Evolutionary conservation across 2,329 filamentous ascomycete genomes (phyloP), one percentile per base, ranked within the genome.

Genomic region (Thelonectria rubi): DNA sequence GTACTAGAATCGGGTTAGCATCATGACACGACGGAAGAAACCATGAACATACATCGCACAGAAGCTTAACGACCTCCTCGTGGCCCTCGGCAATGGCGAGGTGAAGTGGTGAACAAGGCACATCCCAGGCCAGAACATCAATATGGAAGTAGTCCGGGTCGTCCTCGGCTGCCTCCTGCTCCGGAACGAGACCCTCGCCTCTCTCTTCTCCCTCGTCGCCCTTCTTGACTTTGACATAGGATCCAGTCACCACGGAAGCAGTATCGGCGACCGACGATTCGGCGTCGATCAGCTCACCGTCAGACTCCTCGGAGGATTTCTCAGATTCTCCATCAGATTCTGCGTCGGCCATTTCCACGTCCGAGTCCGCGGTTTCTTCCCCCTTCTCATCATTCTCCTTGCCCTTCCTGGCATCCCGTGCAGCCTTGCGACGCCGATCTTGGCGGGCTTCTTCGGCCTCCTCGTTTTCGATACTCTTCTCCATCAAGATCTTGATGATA

Each of bases 111-210:
- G 90, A 91, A 59, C 88, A 86, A 5, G 88, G 87, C 5, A 83
- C 85, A 69, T 96, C 92, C 93, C 93, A 97, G 1, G 91, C 87
- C n/a, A 91, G 73, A 1, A 90, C 85, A 66, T 96, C 89, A 62
- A 94, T 83, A 66, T 95, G 88, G 74, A 91, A 94, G 54, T 94
- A 85, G 75, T 97, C 92, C 1, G 92, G 91, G 18, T 91, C 90
- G 10, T 89, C 83, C 1, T 87, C 82, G 26, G 7, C 10, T 8
- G n/a, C n/a, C n/a, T 71, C 70, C 7, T 87, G 85, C 6, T 88
- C 85, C 1, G 82, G 79, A 1, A 82, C 77, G 1, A 83, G 79
- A 30, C 82, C 78, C 1, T 75, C 71, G 0, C 70, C 67, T 8
- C 71, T 56, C 5, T 80, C 73, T n/a, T 79, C 74, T 18, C 77